Percentiles rank a stretch among this genome's conserved stretches.
Conservation (phyloP, 208 protist species). For the Acanthamoeba culbertsoni region DNA sequence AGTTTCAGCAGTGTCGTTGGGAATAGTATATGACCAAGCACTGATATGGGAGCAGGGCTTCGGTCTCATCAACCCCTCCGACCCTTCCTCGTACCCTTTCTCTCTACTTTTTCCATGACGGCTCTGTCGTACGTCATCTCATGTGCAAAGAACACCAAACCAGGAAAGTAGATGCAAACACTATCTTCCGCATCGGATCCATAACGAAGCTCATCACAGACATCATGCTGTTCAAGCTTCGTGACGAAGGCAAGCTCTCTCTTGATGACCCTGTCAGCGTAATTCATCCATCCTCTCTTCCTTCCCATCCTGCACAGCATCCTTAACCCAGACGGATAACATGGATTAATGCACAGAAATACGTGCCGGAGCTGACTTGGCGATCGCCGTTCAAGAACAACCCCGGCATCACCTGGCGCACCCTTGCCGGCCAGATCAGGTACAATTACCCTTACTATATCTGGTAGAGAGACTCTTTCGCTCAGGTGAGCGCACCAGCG, state of each 20-base stretch:
- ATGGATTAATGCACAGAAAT: not conserved
- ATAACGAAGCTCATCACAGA: slow-evolving; percentile 26
- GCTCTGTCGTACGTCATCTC: not conserved
- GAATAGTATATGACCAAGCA: slow-evolving; percentile 24
- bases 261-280: slow-evolving; percentile 29
- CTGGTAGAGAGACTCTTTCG: not conserved
- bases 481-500: not conserved
- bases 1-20: not conserved
- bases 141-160: not conserved
- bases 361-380: not conserved
- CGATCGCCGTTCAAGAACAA: not conserved
- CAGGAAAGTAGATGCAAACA: not conserved
- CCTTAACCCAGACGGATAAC: not conserved
- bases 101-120: not conserved
- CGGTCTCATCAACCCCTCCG: not conserved
- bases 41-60: slow-evolving; percentile 8
- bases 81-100: not conserved
- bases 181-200: slow-evolving; percentile 2
- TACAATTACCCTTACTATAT: not conserved
- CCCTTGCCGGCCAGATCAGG: slow-evolving; percentile 8
- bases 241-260: not conserved
- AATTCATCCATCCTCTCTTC: not conserved
- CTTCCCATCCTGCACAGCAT: not conserved
- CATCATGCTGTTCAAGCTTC: slow-evolving; percentile 30
- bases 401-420: slow-evolving; percentile 19